Conservation (phyloP, 1,284 basidiomycete genomes). For the Coniferiporia sulphurascens region DNA sequence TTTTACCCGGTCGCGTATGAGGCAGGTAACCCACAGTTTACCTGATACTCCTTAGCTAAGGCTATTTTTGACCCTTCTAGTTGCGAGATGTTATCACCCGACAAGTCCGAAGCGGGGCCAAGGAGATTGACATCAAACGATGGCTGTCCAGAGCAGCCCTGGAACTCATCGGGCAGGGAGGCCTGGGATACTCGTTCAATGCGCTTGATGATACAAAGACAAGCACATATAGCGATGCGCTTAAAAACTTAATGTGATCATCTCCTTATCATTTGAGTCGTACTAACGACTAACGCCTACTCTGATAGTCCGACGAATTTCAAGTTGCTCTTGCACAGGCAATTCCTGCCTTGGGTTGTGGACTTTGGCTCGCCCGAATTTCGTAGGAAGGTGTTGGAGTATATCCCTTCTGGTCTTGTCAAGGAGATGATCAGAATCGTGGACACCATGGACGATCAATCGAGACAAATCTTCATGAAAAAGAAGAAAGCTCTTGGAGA, state of each 20-base stretch:
- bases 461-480: no score
- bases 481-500: no score
- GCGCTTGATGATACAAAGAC: conserved; percentile 25
- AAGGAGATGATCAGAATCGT: not conserved
- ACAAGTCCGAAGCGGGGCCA: conserved; percentile 15
- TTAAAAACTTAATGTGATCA: conserved; percentile 28
- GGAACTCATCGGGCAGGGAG: conserved; percentile 32
- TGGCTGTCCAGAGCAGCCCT: conserved; percentile 36
- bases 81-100: conserved; percentile 25
- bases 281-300: not conserved
- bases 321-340: not conserved
- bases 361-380: conserved; percentile 8
- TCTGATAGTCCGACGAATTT: not conserved
- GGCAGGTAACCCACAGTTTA: conserved; percentile 24
- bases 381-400: conserved; percentile 5
- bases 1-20: conserved; percentile 27
- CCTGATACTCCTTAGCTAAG: conserved; percentile 26
- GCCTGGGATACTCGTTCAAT: conserved; percentile 39
- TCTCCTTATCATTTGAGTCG: conserved; percentile 14
- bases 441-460: not conserved
- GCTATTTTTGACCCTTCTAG: conserved; percentile 22
- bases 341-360: conserved; percentile 9
- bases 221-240: conserved; percentile 28
- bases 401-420: not conserved
- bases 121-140: conserved; percentile 37